These are phyloP conservation scores for Geoglossum glabrum DNA, from an alignment of 495 filamentous ascomycete genomes.

Conservation along the genomic window DNA sequence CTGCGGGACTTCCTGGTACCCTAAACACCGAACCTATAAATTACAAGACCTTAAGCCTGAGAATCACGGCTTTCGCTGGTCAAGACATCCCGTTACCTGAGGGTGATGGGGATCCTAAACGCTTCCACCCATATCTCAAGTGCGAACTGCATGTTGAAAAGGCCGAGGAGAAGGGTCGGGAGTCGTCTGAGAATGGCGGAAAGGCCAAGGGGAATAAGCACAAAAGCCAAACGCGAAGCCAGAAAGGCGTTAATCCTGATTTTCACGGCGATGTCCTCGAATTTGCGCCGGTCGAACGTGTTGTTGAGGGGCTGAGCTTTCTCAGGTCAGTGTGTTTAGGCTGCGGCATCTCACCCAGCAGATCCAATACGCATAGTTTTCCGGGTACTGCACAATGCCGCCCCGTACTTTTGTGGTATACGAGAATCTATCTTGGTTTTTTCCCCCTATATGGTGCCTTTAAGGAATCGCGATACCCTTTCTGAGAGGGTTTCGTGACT, in stretches of 20 bases:
- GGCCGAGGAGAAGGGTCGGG: conserved; percentile 16
- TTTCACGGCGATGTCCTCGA: conserved; percentile 41
- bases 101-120: conserved; percentile 12
- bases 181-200: conserved; percentile 22
- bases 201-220: conserved; percentile 31
- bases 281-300: conserved; percentile 37
- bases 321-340: conserved; percentile 34
- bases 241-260: conserved; percentile 44
- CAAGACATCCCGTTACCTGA: conserved; percentile 30
- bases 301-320: conserved; percentile 65
- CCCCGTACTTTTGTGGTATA: too few relatives aligned
- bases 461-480: too few relatives aligned
- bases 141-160: conserved; percentile 65
- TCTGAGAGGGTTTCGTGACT: too few relatives aligned
- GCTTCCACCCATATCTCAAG: conserved; percentile 32
- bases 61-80: conserved; percentile 30
- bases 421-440: too few relatives aligned
- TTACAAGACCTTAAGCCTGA: conserved; percentile 20
- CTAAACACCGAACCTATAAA: background rate
- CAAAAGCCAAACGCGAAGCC: conserved; percentile 45
- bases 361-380: too few relatives aligned
- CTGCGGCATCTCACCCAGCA: background rate
- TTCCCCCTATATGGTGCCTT: too few relatives aligned
- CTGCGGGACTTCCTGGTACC: background rate
- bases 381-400: too few relatives aligned